Base-by-base conservation (phyloP, 805 yeast genomes). In the Priceomyces melissophilus region DNA sequence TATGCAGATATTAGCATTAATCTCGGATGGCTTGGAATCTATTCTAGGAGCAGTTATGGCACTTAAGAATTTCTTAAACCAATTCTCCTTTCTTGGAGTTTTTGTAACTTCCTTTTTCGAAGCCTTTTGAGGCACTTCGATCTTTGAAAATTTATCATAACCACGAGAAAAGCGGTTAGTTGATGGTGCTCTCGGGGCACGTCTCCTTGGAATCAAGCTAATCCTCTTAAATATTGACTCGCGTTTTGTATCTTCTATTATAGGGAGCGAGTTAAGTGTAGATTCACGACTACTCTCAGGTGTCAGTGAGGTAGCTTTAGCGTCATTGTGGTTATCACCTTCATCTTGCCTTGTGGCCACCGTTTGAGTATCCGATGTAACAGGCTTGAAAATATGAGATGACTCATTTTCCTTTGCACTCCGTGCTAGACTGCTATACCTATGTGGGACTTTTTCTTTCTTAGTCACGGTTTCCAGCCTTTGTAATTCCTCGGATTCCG, bases 41-140 rank as follows among this genome's bases (percentile, higher is more conserved):
- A 26, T 6, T 23, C 26, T 42, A 9, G 39, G 32, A 33, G 37
- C 23, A 23, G 57, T 43, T 32, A 63, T 50, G 2, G 61, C 51
- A 43, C 55, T 58, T 43, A 69, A 56, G 30, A 69, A 57, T 45
- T 63, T 58, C 54, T 52, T 65, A 47, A 69, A 69, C 75, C 75
- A 69, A 39, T 59, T 61, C 46, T 48, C 54, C 53, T 61, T 40
- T 17, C 37, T 44, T 13, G 36, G 32, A 35, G 29, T 11, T 15
- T 39, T 29, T 2, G 13, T 32, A 23, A 27, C 13, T 23, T 42
- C 36, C 26, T 37, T 26, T 10, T 16, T 30, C n/a, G 15, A 30
- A 3, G 25, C 30, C 17, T 26, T 30, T 5, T 8, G 25, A 20
- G 25, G 8, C 25, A 4, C 25, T 20, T 20, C 25, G 25, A 20